These are phyloP conservation scores for Penicillium sclerotigenum DNA, from an alignment of 2,329 filamentous ascomycete genomes.

Conservation along the genomic window DNA sequence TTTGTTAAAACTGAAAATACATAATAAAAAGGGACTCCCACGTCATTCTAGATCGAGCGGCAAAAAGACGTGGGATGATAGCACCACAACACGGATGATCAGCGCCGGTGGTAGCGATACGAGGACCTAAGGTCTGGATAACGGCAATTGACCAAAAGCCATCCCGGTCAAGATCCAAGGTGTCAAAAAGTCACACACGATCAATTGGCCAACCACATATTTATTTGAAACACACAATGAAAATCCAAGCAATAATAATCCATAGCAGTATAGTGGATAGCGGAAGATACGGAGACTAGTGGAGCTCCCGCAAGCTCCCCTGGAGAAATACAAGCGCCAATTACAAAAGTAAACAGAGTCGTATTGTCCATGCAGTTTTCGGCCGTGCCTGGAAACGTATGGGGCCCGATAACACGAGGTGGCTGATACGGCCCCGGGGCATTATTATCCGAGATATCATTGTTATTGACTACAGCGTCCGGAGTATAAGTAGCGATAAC, in stretches of 20 bases:
- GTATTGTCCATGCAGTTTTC: neutral
- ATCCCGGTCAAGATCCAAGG: neutral
- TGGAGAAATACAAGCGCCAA: neutral
- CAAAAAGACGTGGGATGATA: neutral
- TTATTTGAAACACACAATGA: neutral
- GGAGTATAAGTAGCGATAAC: neutral
- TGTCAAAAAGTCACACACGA: neutral
- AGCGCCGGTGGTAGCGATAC: neutral
- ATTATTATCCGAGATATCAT: neutral
- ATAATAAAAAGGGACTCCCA: neutral
- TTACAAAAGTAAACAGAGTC: too few relatives aligned
- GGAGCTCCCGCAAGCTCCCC: neutral
- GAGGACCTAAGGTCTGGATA: neutral
- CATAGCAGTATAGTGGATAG: neutral
- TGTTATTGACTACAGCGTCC: neutral
- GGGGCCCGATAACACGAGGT: conserved; percentile 1
- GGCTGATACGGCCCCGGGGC: neutral
- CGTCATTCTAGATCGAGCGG: neutral
- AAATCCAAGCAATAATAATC: neutral
- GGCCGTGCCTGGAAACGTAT: neutral
- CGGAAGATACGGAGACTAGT: neutral
- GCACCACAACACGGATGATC: neutral
- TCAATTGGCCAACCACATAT: neutral
- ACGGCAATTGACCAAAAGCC: neutral
- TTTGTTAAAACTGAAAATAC: neutral